These are phyloP conservation scores for Serendipita vermifera DNA, from an alignment of 768 basidiomycete species.

Conservation along the genomic window DNA sequence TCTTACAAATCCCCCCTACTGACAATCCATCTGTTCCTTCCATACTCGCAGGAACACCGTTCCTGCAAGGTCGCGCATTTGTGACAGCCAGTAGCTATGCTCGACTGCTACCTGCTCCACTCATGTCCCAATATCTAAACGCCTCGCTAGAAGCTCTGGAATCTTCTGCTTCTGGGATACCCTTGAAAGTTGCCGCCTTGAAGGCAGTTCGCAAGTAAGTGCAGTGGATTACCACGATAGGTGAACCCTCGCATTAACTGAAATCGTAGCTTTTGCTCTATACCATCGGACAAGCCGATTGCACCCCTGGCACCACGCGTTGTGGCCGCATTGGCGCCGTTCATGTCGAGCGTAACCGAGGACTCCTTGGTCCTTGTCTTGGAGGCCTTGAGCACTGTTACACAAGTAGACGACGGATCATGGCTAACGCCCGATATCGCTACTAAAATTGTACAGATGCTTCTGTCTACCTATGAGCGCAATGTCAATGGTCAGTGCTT, in stretches of 20 bases:
- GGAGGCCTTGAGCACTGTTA: slow-evolving; percentile 68
- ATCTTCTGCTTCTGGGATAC: slow-evolving; percentile 52
- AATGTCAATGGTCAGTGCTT: slow-evolving; percentile 60
- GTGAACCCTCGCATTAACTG: slow-evolving; percentile 11
- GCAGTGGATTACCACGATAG: background rate
- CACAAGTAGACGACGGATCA: slow-evolving; percentile 56
- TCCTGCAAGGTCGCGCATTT: slow-evolving; percentile 89
- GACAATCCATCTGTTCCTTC: too few relatives aligned
- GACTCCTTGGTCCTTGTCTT: slow-evolving; percentile 82
- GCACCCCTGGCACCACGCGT: slow-evolving; percentile 58
- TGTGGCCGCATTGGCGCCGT: slow-evolving; percentile 68
- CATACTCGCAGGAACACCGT: slow-evolving; percentile 64
- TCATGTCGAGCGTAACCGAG: slow-evolving; percentile 65
- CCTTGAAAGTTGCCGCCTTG: slow-evolving; percentile 88
- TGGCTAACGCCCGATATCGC: slow-evolving; percentile 64
- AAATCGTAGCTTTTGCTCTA: slow-evolving; percentile 58
- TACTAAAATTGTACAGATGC: slow-evolving; percentile 46
- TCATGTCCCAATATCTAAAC: slow-evolving; percentile 76
- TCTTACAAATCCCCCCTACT: too few relatives aligned
- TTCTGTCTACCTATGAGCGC: slow-evolving; percentile 73
- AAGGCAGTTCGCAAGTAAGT: slow-evolving; percentile 85
- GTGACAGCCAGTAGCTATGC: slow-evolving; percentile 89
- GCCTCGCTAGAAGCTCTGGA: slow-evolving; percentile 81
- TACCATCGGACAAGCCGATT: slow-evolving; percentile 45
- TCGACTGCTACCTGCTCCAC: slow-evolving; percentile 51